Base-by-base conservation (phyloP, 495 filamentous ascomycete species). In the Neurospora terricola region DNA sequence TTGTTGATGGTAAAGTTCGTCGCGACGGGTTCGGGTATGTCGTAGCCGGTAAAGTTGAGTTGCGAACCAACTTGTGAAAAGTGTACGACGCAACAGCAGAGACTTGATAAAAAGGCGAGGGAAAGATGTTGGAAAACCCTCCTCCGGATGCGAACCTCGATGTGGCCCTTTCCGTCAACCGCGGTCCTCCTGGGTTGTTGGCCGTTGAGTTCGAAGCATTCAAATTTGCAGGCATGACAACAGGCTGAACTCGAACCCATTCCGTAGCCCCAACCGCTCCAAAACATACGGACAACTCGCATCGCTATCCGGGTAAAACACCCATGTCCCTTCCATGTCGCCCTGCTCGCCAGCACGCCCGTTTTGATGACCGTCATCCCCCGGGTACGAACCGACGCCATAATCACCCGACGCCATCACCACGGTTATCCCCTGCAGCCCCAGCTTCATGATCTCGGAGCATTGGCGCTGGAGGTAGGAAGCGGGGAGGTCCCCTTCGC, bases 41-140 rank as follows among this genome's bases (percentile, higher is more conserved):
- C 30, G 73, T 80, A 80, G 43, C 73, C 62, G 1, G 70, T 18
- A 43, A 75, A 74, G 14, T 71, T 30, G 39, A 77, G 73, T 37
- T 77, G 21, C 11, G 21, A 14, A 6, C 1, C 85, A 4, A 84
- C 80, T 37, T 84, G 78, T 69, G 83, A 82, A 14, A 92, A 84
- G 78, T 88, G 27, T 34, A 92, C 30, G 77, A 75, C 0, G 79
- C 76, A 4, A 93, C 87, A 1, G 86, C 86, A 2, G 76, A 38
- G 12, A 83, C 59, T 77, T 94, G 91, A 76, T 89, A 93, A 8
- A 73, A 70, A 0, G 91, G 90, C 6, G 11, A 84, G 27, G 82
- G 77, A 80, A 90, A 93, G 78, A 91, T 83, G 76, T 93, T 92
- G 74, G 86, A 89, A 81, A 93, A 92, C 14, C 90, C 90, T 42